These are phyloP conservation scores for Xerocomus subilludens DNA, from an alignment of 1,284 basidiomycete species.

Conservation along the genomic window DNA sequence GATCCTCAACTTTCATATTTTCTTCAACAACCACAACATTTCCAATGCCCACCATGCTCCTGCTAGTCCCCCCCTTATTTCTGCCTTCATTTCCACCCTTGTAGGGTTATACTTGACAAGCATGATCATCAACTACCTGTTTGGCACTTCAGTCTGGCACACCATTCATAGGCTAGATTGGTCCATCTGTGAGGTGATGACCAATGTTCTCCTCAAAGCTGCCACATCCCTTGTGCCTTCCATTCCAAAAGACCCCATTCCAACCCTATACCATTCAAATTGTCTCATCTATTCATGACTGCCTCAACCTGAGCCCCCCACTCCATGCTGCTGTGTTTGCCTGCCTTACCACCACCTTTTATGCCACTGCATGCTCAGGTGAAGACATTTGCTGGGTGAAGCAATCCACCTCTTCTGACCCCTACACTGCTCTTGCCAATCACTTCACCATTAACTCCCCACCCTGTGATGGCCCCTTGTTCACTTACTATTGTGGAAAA, in stretches of 20 bases:
- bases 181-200: not conserved
- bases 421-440: no score
- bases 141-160: not conserved
- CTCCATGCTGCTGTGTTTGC: not conserved
- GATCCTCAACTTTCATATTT: not conserved
- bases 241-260: not conserved
- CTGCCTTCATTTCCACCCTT: not conserved
- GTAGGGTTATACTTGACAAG: not conserved
- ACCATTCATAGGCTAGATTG: not conserved
- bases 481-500: no score
- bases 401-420: no score
- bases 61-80: no score
- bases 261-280: not conserved
- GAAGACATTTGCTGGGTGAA: no score
- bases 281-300: not conserved
- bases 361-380: not conserved
- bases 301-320: not conserved
- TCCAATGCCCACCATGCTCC: not conserved
- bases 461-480: no score
- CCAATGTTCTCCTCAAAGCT: not conserved
- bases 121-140: not conserved
- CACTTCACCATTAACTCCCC: no score
- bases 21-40: not conserved
- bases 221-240: not conserved
- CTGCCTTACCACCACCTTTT: not conserved